Conservation (phyloP, 2,329 filamentous ascomycete genomes). For the Aspergillus sp. region DNA sequence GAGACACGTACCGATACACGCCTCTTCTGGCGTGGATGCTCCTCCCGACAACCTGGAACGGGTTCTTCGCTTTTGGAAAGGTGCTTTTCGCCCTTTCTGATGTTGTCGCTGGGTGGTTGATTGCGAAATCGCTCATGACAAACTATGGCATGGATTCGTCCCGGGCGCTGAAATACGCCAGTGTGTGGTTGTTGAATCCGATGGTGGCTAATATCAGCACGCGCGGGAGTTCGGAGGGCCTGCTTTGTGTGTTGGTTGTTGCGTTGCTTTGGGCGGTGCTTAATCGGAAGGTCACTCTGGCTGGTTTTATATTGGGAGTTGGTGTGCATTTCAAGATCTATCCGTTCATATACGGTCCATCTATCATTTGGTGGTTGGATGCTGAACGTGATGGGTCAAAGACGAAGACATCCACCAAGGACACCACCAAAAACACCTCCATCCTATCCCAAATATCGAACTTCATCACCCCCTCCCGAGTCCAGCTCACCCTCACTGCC, state of each 20-base stretch:
- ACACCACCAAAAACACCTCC: not conserved
- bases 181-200: conserved; percentile 91
- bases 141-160: conserved; percentile 45
- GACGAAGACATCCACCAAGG: not conserved
- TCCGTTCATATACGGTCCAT: conserved; percentile 86
- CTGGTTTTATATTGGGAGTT: conserved; percentile 72
- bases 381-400: conserved; percentile 16
- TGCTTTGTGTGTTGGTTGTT: conserved; percentile 80
- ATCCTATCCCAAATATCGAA: conserved; percentile 14
- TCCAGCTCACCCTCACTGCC: conserved; percentile 51
- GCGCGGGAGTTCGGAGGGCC: conserved; percentile 84
- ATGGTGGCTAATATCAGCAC: conserved; percentile 99
- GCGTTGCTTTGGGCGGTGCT: conserved; percentile 79
- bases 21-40: conserved; percentile 89
- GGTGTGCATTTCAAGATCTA: conserved; percentile 98
- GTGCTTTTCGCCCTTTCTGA: conserved; percentile 79
- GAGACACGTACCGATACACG: conserved; percentile 96
- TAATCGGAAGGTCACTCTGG: conserved; percentile 56
- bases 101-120: conserved; percentile 76
- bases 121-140: conserved; percentile 52
- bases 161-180: conserved; percentile 68
- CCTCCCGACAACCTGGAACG: conserved; percentile 65
- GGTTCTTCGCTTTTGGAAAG: conserved; percentile 73
- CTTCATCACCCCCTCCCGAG: conserved; percentile 36
- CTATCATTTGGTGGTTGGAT: conserved; percentile 40